Evolutionary conservation across 768 basidiomycete genomes (phyloP).

Genomic region (Sporobolomyces roseus): DNA sequence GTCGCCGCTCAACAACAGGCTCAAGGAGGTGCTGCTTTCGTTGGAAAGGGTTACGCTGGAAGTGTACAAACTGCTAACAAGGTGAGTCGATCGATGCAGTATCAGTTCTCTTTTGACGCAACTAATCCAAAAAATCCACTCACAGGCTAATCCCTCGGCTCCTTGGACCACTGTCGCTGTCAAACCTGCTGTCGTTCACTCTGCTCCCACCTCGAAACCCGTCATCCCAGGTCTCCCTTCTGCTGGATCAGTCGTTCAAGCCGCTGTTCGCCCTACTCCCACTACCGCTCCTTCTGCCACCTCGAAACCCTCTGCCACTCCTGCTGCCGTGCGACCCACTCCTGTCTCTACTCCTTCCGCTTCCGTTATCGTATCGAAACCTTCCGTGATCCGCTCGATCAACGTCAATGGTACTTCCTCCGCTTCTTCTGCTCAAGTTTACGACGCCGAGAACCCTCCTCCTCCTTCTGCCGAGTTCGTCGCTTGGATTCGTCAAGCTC

Average conservation of each 20-base stretch:
- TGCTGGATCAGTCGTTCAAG: conserved; percentile 12
- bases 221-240: conserved; percentile 32
- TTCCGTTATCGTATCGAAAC: not conserved
- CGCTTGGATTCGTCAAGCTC: conserved; percentile 78
- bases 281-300: not conserved
- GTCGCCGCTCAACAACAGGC: conserved; percentile 34
- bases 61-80: conserved; percentile 53
- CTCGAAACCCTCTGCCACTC: not conserved
- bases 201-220: conserved; percentile 15
- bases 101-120: no score
- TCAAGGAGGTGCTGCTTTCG: conserved; percentile 9
- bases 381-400: conserved; percentile 45
- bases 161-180: conserved; percentile 40
- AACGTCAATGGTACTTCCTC: conserved; percentile 45
- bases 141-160: conserved; percentile 12
- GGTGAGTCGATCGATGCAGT: no score
- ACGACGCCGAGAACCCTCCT: conserved; percentile 62
- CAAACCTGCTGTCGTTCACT: conserved; percentile 34
- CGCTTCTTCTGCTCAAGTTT: conserved; percentile 47
- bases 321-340: conserved; percentile 9
- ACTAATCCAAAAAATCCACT: no score
- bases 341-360: conserved; percentile 1
- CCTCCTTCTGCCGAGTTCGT: conserved; percentile 84
- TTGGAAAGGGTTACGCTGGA: conserved; percentile 71
- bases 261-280: conserved; percentile 1